phyloP scores from a whole-genome alignment of 257 asterid species.

The Fraxinus quadrangulata region DNA sequence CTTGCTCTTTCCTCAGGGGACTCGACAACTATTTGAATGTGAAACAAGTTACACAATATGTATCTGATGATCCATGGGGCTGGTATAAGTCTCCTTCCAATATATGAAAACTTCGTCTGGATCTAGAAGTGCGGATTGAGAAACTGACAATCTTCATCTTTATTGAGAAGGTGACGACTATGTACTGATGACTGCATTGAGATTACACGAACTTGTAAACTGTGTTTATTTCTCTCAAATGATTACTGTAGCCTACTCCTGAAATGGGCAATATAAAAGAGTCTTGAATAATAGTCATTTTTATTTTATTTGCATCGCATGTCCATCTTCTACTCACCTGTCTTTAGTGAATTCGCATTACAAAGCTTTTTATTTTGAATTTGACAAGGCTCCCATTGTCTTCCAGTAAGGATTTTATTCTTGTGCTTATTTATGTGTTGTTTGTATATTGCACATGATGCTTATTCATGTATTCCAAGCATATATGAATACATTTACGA shows the following conservation, averaged over 20 bases:
- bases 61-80: constrained; percentile 71
- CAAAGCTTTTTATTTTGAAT: no score
- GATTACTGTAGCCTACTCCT: not conserved
- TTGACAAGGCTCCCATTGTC: no score
- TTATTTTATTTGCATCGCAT: not conserved
- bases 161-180: not conserved
- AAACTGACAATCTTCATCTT: not conserved
- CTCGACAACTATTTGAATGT: constrained; percentile 75
- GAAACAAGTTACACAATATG: constrained; percentile 82
- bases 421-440: no score
- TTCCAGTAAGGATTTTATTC: no score
- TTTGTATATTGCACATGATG: no score
- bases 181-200: not conserved
- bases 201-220: not conserved
- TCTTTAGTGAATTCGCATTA: not conserved
- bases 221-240: not conserved
- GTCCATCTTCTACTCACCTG: not conserved
- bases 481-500: no score
- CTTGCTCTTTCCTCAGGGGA: constrained; percentile 59
- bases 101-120: constrained; percentile 37
- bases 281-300: not conserved
- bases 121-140: not conserved
- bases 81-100: constrained; percentile 84
- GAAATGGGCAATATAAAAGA: not conserved
- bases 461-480: no score